Evolutionary conservation across 2,329 filamentous ascomycete genomes (phyloP).

Genomic region (Diaporthe capsici): DNA sequence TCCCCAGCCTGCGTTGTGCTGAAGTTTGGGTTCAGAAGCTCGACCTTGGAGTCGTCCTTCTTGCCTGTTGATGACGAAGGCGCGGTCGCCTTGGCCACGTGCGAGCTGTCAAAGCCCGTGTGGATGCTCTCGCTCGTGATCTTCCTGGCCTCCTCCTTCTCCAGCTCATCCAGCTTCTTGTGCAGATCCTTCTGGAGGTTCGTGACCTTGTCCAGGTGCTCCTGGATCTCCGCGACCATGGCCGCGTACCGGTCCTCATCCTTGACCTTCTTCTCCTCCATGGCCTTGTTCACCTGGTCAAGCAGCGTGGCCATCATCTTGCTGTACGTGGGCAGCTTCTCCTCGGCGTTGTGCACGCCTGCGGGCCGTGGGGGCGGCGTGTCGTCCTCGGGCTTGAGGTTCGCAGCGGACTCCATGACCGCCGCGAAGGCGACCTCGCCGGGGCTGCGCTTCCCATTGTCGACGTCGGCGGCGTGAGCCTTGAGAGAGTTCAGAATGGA

Average conservation of each 20-base stretch:
- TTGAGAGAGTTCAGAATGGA: constrained; percentile 81
- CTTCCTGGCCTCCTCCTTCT: constrained; percentile 87
- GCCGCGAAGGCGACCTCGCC: constrained; percentile 91
- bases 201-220: constrained; percentile 83
- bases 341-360: constrained; percentile 82
- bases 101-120: constrained; percentile 90
- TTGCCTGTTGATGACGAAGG: constrained; percentile 55
- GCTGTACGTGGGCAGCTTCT: constrained; percentile 85
- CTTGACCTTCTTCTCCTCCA: constrained; percentile 80
- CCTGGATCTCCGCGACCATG: constrained; percentile 83
- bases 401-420: constrained; percentile 83
- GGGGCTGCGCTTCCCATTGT: constrained; percentile 69
- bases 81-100: constrained; percentile 74
- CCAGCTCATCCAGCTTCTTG: constrained; percentile 82
- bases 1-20: constrained; percentile 46
- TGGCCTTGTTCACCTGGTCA: constrained; percentile 89
- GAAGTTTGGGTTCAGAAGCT: constrained; percentile 82
- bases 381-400: constrained; percentile 78
- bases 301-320: constrained; percentile 99
- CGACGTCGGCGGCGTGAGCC: constrained; percentile 78
- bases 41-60: constrained; percentile 68
- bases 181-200: constrained; percentile 82
- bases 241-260: constrained; percentile 77
- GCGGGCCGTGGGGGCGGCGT: constrained; percentile 81
- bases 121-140: constrained; percentile 94